Percentiles rank a stretch among this genome's conserved stretches.
These are phyloP conservation scores for Pistacia atlantica DNA, from an alignment of 345 rosid genomes.

Conservation along the genomic window DNA sequence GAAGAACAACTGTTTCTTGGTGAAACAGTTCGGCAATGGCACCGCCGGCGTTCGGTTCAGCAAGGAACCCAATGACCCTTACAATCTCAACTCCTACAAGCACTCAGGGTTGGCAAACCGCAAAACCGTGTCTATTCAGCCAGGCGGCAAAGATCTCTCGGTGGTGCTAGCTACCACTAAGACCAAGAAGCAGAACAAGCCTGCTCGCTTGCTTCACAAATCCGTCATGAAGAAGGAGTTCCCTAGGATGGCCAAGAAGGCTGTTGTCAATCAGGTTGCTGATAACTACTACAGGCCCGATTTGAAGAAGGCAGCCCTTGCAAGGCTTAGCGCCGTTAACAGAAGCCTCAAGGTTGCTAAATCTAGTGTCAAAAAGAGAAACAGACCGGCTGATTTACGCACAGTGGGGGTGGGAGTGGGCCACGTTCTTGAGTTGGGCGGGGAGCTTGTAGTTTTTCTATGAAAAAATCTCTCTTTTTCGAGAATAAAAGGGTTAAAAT, in stretches of 20 bases:
- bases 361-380: slow-evolving; percentile 14
- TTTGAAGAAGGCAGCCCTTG: slow-evolving; percentile 69
- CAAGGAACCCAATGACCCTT: slow-evolving; percentile 75
- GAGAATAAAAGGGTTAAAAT: no score
- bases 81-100: slow-evolving; percentile 77
- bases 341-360: slow-evolving; percentile 66
- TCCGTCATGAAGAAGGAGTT: slow-evolving; percentile 73
- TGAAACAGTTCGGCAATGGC: slow-evolving; percentile 77
- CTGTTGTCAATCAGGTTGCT: slow-evolving; percentile 73
- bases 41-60: slow-evolving; percentile 61
- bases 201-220: slow-evolving; percentile 56
- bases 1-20: slow-evolving; percentile 73
- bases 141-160: slow-evolving; percentile 52
- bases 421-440: no score
- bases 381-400: no score
- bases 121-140: slow-evolving; percentile 59
- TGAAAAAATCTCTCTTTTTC: no score
- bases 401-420: no score
- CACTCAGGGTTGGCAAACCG: slow-evolving; percentile 79
- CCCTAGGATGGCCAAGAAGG: slow-evolving; percentile 72
- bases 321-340: slow-evolving; percentile 64
- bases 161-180: slow-evolving; percentile 62
- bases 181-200: slow-evolving; percentile 80
- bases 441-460: no score
- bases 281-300: slow-evolving; percentile 75